Evolutionary conservation across 768 basidiomycete genomes (phyloP).

Genomic region (Russula brevipes): DNA sequence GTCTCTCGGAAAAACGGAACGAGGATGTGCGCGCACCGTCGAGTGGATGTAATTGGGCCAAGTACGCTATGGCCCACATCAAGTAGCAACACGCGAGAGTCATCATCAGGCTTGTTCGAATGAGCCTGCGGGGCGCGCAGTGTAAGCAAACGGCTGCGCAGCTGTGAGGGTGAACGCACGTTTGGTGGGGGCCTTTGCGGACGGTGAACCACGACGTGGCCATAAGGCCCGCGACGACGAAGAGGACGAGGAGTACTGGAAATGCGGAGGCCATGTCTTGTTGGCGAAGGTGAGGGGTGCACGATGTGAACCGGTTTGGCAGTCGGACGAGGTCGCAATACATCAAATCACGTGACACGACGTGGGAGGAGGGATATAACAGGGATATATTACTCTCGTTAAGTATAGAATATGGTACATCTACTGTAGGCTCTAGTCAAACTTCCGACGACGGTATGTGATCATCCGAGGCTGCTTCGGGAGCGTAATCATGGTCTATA

Average conservation of each 20-base stretch:
- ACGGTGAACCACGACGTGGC: conserved; percentile 58
- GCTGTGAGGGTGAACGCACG: conserved; percentile 44
- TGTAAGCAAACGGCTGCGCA: neutral
- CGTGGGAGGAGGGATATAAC: too few species aligned
- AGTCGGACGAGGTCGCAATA: neutral
- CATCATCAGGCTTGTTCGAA: conserved; percentile 76
- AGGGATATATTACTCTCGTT: too few species aligned
- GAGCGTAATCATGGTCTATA: conserved; percentile 90
- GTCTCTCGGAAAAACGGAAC: neutral
- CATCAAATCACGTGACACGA: neutral
- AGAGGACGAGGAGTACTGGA: conserved; percentile 63
- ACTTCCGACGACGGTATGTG: conserved; percentile 60
- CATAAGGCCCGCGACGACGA: conserved; percentile 61
- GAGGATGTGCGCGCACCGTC: conserved; percentile 50
- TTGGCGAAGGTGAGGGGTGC: too few species aligned
- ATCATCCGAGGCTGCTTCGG: conserved; percentile 67
- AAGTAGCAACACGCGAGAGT: conserved; percentile 82
- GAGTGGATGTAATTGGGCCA: conserved; percentile 89
- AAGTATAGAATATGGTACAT: neutral
- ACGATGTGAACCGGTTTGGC: too few species aligned
- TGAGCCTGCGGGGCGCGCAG: conserved; percentile 46
- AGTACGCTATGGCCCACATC: conserved; percentile 97
- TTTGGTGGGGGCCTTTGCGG: conserved; percentile 86
- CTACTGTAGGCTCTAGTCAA: conserved; percentile 36
- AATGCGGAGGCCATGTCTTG: conserved; percentile 60